Percentiles rank a stretch among this genome's conserved stretches.
These are phyloP conservation scores for Aspergillus cristatus DNA, from an alignment of 495 filamentous ascomycete species.

Conservation along the genomic window DNA sequence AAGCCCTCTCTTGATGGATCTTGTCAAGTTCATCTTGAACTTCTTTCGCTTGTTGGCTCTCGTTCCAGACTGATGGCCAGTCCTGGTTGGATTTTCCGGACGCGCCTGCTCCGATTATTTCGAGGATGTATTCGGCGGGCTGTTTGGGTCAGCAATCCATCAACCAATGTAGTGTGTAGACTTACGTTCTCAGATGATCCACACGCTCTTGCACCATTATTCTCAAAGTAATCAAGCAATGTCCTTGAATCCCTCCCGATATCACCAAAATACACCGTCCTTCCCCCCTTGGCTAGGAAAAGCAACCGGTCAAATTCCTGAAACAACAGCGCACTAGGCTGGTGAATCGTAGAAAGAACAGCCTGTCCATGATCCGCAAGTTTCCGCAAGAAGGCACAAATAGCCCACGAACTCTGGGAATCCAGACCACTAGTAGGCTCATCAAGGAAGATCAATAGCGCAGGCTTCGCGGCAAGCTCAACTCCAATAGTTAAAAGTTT, in stretches of 20 bases:
- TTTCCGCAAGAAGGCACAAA: conserved; percentile 72
- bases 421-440: conserved; percentile 86
- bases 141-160: conserved; percentile 10
- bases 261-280: conserved; percentile 84
- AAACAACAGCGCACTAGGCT: conserved; percentile 85
- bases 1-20: conserved; percentile 45
- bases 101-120: conserved; percentile 53
- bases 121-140: conserved; percentile 90
- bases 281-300: conserved; percentile 72
- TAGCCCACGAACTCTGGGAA: conserved; percentile 79
- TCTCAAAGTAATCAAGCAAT: conserved; percentile 68
- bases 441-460: conserved; percentile 87
- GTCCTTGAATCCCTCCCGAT: conserved; percentile 67
- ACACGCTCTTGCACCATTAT: conserved; percentile 61
- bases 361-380: conserved; percentile 81
- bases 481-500: conserved; percentile 88
- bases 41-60: conserved; percentile 54
- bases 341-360: conserved; percentile 89
- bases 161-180: not conserved
- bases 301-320: conserved; percentile 86
- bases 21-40: conserved; percentile 57
- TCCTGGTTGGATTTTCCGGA: conserved; percentile 67
- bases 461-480: conserved; percentile 83
- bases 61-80: conserved; percentile 69
- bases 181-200: conserved; percentile 69